Base-by-base conservation (phyloP, 306 rosid species). In the Citrullus mucosospermus region DNA sequence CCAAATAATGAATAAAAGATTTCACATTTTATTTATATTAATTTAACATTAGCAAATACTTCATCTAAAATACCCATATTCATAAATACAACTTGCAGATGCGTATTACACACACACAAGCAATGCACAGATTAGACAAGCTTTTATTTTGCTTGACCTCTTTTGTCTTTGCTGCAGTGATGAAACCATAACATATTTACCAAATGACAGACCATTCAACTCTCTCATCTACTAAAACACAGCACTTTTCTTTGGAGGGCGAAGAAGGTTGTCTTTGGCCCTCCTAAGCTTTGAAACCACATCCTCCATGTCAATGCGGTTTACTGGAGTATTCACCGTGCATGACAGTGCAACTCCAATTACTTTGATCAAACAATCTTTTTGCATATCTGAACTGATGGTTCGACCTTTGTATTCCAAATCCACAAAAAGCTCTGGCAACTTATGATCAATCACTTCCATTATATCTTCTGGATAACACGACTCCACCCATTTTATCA, bases 261-360 rank as follows among this genome's bases (percentile, higher is more conserved):
- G 30, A 17, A 18, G 17, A 44, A 50, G 36, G 51, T 1, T 48
- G 39, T 50, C 81, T 67, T 80, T 85, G 3, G 87, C 81, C 77
- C 80, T 43, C 78, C 76, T 61, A 4, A 92, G 83, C 78, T 89
- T 82, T 56, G 83, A 66, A 73, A 86, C 82, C 36, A 76, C 96
- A 48, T 79, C 85, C 58, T 83, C 86, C 38, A 85, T 77, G 86
- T 83, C 83, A 30, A 90, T 81, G 81, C 93, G 89, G 34, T 55
- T 87, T 48, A 83, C 85, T 25, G 89, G 88, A 34, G 80, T 83
- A 68, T 81, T 81, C 30, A n/a, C 78, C 8, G 87, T 76, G 82
- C 97, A 90, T 10, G 92, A 88, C 50, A 92, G 77, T 39, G 86
- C 94, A 66, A 88, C 81, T 70, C 79, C 83, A 1, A 90, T n/a